A percentile compares a stretch with the other conserved stretches of the same genome.
These are phyloP conservation scores for Mesembryanthemum crystallinum DNA, from an alignment of 148 eudicot genomes.

Conservation along the genomic window DNA sequence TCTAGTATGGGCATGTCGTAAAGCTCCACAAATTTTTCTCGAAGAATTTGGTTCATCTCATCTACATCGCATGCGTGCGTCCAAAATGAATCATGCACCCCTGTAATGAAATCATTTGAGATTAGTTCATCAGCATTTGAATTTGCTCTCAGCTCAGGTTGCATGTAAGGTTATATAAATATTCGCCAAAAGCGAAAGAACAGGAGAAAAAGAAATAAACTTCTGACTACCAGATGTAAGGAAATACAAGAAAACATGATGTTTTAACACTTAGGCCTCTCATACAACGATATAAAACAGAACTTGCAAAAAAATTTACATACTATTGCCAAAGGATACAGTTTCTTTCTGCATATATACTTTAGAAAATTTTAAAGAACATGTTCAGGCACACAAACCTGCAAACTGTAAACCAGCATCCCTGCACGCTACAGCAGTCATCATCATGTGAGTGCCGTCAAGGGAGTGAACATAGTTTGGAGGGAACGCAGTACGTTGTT, in stretches of 20 bases:
- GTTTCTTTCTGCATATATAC: background rate
- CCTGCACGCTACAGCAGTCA: constrained; percentile 90
- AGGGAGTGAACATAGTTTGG: constrained; percentile 93
- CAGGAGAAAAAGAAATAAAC: background rate
- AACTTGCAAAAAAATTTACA: background rate
- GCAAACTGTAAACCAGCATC: constrained; percentile 91
- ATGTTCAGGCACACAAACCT: constrained; percentile 39
- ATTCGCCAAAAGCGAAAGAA: background rate
- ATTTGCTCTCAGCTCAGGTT: background rate
- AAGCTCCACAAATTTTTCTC: constrained; percentile 86
- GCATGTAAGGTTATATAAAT: background rate
- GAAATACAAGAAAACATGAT: constrained; percentile 1
- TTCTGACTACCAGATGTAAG: background rate
- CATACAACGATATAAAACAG: background rate
- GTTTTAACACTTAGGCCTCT: background rate
- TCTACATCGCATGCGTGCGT: constrained; percentile 95
- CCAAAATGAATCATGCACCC: constrained; percentile 95
- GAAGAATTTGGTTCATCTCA: constrained; percentile 69
- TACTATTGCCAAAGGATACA: background rate
- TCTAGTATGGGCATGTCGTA: constrained; percentile 67
- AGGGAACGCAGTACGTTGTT: constrained; percentile 88
- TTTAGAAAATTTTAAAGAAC: background rate
- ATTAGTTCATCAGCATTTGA: background rate
- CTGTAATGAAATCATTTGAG: constrained; percentile 40
- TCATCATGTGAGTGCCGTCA: constrained; percentile 96